A percentile compares a stretch with the other conserved stretches of the same genome.
phyloP scores from a whole-genome alignment of 2,329 filamentous ascomycete species.

The Cladosporium sp. region DNA sequence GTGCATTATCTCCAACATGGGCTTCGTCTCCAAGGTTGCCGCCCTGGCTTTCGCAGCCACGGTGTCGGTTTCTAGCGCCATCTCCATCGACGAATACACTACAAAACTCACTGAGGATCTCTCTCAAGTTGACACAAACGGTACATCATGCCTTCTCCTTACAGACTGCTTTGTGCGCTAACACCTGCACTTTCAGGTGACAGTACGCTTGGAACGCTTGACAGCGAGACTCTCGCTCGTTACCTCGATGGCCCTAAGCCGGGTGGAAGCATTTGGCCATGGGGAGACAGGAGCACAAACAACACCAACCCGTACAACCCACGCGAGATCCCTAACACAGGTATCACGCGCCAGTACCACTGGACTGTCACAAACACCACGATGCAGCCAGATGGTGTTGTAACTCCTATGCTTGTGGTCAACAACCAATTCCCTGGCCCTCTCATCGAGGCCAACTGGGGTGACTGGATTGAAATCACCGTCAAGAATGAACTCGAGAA shows the following conservation, averaged over 20 bases:
- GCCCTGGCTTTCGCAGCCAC: slow-evolving; percentile 17
- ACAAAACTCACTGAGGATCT: background rate
- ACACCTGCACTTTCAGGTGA: slow-evolving; percentile 34
- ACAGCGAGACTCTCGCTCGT: slow-evolving; percentile 22
- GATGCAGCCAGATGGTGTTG: slow-evolving; percentile 34
- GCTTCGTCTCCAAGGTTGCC: slow-evolving; percentile 13
- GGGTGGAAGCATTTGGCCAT: slow-evolving; percentile 27
- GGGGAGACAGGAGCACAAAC: slow-evolving; percentile 31
- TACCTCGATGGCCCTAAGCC: slow-evolving; percentile 27
- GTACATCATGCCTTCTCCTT: slow-evolving; percentile 19
- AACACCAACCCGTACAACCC: slow-evolving; percentile 35
- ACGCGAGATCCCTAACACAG: slow-evolving; percentile 32
- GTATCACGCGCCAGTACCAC: slow-evolving; percentile 32
- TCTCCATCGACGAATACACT: background rate
- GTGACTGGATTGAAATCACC: slow-evolving; percentile 35
- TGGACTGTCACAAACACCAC: slow-evolving; percentile 31
- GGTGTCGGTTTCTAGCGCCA: slow-evolving; percentile 7
- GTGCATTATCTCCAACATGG: slow-evolving; percentile 19
- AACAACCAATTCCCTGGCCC: slow-evolving; percentile 38
- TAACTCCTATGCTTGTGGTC: slow-evolving; percentile 28
- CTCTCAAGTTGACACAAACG: slow-evolving; percentile 13
- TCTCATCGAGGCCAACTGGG: slow-evolving; percentile 39
- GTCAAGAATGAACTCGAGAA: slow-evolving; percentile 36
- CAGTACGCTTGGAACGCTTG: slow-evolving; percentile 25
- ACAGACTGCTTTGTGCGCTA: slow-evolving; percentile 24